Percentiles rank a stretch among this genome's conserved stretches.
Evolutionary conservation across 2,329 filamentous ascomycete species (phyloP).

Genomic region (Hypoxylon sp.): DNA sequence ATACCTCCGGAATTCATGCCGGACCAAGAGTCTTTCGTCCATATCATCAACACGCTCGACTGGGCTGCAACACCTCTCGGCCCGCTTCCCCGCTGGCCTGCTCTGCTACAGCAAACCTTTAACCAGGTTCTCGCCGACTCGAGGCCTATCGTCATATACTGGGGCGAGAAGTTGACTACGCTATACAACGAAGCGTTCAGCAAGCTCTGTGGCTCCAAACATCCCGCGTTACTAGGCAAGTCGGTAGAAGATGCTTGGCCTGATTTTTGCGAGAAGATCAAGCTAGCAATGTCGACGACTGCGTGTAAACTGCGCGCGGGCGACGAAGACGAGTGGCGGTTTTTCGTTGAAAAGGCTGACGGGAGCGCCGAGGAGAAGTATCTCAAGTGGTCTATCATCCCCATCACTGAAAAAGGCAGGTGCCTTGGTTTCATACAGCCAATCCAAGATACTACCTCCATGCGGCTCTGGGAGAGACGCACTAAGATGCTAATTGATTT

Average conservation of each 20-base stretch:
- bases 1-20: constrained; percentile 56
- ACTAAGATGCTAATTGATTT: constrained; percentile 66
- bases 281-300: constrained; percentile 58
- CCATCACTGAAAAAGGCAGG: constrained; percentile 60
- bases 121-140: constrained; percentile 62
- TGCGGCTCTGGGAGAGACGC: constrained; percentile 64
- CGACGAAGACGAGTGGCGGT: constrained; percentile 62
- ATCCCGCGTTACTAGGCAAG: constrained; percentile 74
- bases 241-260: constrained; percentile 72
- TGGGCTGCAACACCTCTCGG: constrained; percentile 66
- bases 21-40: constrained; percentile 59
- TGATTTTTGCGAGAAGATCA: constrained; percentile 61
- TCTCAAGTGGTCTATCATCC: constrained; percentile 64
- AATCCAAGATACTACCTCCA: constrained; percentile 63
- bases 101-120: constrained; percentile 62
- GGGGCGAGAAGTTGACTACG: constrained; percentile 73
- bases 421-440: constrained; percentile 65
- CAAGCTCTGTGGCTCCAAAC: constrained; percentile 73
- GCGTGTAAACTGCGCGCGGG: constrained; percentile 54
- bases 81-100: constrained; percentile 63
- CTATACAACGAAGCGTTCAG: constrained; percentile 83
- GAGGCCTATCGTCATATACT: constrained; percentile 72
- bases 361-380: constrained; percentile 64
- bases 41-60: constrained; percentile 60
- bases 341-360: constrained; percentile 62